These are phyloP conservation scores for Psilocybe cyanescens DNA, from an alignment of 768 basidiomycete species.

Conservation along the genomic window DNA sequence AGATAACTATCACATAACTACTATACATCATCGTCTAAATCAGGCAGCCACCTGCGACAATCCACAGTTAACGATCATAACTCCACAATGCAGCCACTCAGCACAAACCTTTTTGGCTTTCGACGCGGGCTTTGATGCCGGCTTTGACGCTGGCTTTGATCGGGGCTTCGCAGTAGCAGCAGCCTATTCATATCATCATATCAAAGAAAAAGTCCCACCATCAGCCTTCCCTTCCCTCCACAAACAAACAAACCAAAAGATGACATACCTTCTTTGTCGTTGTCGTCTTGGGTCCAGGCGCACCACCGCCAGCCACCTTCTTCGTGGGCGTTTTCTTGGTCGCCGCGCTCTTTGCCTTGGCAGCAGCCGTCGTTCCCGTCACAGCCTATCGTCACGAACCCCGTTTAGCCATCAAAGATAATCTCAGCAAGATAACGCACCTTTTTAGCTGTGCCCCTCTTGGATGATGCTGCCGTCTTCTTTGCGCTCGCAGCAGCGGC, in stretches of 20 bases:
- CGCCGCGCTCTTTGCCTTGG: constrained; percentile 43
- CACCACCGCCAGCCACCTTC: constrained; percentile 30
- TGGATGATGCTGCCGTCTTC: constrained; percentile 42
- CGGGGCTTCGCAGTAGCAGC: constrained; percentile 26
- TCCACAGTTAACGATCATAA: not conserved
- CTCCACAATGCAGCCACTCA: not conserved
- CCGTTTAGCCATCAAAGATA: not conserved
- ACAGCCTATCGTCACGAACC: constrained; percentile 41
- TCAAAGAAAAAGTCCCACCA: not conserved
- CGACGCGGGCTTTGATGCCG: constrained; percentile 38
- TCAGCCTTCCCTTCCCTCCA: not conserved
- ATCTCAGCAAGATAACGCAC: constrained; percentile 30
- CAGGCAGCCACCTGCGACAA: constrained; percentile 22
- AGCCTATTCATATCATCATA: constrained; percentile 8
- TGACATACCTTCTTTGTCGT: constrained; percentile 32
- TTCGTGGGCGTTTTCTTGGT: constrained; percentile 39
- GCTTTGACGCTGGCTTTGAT: constrained; percentile 37
- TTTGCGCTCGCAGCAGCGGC: constrained; percentile 25
- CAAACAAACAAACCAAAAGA: constrained; percentile 20
- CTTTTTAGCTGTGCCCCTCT: constrained; percentile 68
- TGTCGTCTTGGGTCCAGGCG: not conserved
- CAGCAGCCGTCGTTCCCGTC: constrained; percentile 49
- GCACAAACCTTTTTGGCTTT: constrained; percentile 35
- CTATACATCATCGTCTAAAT: constrained; percentile 16
- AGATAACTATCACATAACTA: constrained; percentile 5